Base-by-base conservation (phyloP, 768 basidiomycete genomes). In the Lentinula detonsa region DNA sequence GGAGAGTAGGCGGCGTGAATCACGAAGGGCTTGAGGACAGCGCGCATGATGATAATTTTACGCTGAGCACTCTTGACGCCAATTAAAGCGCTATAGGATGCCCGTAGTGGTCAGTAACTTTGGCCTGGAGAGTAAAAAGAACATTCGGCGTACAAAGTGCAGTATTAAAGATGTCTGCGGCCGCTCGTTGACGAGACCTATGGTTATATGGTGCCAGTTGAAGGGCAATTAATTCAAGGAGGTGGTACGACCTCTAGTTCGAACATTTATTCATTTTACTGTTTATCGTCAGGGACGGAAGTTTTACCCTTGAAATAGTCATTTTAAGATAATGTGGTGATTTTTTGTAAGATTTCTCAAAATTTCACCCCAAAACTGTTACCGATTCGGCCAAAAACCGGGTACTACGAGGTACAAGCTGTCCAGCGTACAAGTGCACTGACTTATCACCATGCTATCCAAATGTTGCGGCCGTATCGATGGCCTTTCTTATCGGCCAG, bases 1-100 rank as follows among this genome's bases (percentile, higher is more conserved):
- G 91, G 91, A 4, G 79, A 86, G 71, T 85, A 85, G 15, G 87
- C 88, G 1, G 89, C 86, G 64, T 88, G 86, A 13, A 81, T 81
- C 4, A 88, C 88, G 65, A 92, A 77, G 1, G 88, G 87, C 46
- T 86, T 77, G 42, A 89, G 76, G 33, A 89, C 65, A 10, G 85
- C 81, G 61, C 87, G 80, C 83, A 90, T 63, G 11, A 23, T 42
- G 33, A 37, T 4, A 16, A 51, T 4, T 13, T 18, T 48, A 18
- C 46, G 46, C 46, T 48, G 46, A 18, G 11, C 45, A 18, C 46
- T 48, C 21, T 51, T 34, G 21, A 33, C 33, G 11, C 21, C 9
- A 15, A 23, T 49, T 7, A 21, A 23, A 15, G 28, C 23, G 33
- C 15, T 31, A 13, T 49, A 39, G 37, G 37, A 39, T 8, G 9